A percentile compares a stretch with the other conserved stretches of the same genome.
These are phyloP conservation scores for Aureobasidium sp. DNA, from an alignment of 2,329 filamentous ascomycete genomes.

Conservation along the genomic window DNA sequence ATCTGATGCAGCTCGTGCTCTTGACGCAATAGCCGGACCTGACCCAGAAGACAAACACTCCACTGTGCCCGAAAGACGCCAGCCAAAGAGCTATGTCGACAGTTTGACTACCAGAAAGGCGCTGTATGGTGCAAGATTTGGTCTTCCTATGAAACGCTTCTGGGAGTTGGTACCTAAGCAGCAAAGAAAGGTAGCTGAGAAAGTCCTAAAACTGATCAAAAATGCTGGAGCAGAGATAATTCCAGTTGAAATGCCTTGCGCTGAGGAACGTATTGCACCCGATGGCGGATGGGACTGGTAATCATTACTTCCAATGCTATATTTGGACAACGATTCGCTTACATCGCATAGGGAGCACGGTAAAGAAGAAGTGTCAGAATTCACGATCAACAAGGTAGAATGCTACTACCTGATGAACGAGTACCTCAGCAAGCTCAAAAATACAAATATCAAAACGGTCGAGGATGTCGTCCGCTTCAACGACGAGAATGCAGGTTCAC, in stretches of 20 bases:
- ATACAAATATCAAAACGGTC: conserved; percentile 20
- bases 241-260: conserved; percentile 25
- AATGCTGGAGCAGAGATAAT: conserved; percentile 40
- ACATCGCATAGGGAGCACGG: conserved; percentile 17
- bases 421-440: conserved; percentile 21
- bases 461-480: conserved; percentile 23
- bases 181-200: conserved; percentile 45
- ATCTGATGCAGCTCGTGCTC: conserved; percentile 16
- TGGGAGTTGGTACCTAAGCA: conserved; percentile 50
- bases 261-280: conserved; percentile 24
- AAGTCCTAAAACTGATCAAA: conserved; percentile 45
- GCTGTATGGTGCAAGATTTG: conserved; percentile 53
- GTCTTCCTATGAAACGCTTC: conserved; percentile 58
- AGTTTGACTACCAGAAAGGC: conserved; percentile 44
- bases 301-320: background rate
- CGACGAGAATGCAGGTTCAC: conserved; percentile 19
- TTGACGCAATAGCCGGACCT: conserved; percentile 17
- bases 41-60: conserved; percentile 16
- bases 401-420: conserved; percentile 23
- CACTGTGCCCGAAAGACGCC: background rate
- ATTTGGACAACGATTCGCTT: background rate
- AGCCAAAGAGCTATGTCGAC: conserved; percentile 40
- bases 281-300: conserved; percentile 29
- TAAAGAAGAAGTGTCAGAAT: conserved; percentile 19
- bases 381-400: conserved; percentile 23